Percentiles rank a stretch among this genome's conserved stretches.
Evolutionary conservation across 2,329 filamentous ascomycete species (phyloP).

Genomic region (Oidium heveae): DNA sequence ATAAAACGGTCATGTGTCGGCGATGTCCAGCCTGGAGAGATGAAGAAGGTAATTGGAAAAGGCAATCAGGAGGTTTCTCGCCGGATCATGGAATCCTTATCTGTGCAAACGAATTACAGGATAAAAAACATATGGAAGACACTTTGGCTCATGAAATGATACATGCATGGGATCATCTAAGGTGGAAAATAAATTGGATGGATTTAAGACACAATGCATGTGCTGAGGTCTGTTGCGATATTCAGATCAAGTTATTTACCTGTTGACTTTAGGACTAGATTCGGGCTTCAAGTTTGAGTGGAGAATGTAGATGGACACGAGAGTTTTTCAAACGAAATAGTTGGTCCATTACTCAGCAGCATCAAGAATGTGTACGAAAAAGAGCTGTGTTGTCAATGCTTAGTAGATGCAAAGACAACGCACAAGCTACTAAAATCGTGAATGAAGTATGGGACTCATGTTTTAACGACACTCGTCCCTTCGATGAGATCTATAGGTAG

Average conservation of each 20-base stretch:
- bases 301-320: slow-evolving; percentile 74
- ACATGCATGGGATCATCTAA: slow-evolving; percentile 78
- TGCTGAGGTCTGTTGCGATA: slow-evolving; percentile 40
- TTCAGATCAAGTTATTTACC: slow-evolving; percentile 4
- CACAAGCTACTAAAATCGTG: slow-evolving; percentile 65
- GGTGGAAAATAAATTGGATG: slow-evolving; percentile 72
- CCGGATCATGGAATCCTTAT: slow-evolving; percentile 69
- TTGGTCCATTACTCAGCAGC: slow-evolving; percentile 72
- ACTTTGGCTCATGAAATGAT: slow-evolving; percentile 95
- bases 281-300: slow-evolving; percentile 71
- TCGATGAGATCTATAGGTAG: slow-evolving; percentile 82
- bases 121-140: slow-evolving; percentile 67
- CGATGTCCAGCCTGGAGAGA: slow-evolving; percentile 40
- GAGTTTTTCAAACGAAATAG: slow-evolving; percentile 71
- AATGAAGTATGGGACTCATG: slow-evolving; percentile 99
- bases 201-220: slow-evolving; percentile 76
- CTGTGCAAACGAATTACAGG: slow-evolving; percentile 74
- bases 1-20: slow-evolving; percentile 54
- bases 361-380: slow-evolving; percentile 73
- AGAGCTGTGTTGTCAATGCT: slow-evolving; percentile 60
- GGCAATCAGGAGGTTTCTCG: slow-evolving; percentile 58
- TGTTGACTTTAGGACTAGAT: slow-evolving; percentile 29
- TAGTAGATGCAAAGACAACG: slow-evolving; percentile 61
- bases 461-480: slow-evolving; percentile 78
- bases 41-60: slow-evolving; percentile 22